Percentiles rank a stretch among this genome's conserved stretches.
phyloP scores from a whole-genome alignment of 139 green algal genomes.

The Tetraselmis striata region DNA sequence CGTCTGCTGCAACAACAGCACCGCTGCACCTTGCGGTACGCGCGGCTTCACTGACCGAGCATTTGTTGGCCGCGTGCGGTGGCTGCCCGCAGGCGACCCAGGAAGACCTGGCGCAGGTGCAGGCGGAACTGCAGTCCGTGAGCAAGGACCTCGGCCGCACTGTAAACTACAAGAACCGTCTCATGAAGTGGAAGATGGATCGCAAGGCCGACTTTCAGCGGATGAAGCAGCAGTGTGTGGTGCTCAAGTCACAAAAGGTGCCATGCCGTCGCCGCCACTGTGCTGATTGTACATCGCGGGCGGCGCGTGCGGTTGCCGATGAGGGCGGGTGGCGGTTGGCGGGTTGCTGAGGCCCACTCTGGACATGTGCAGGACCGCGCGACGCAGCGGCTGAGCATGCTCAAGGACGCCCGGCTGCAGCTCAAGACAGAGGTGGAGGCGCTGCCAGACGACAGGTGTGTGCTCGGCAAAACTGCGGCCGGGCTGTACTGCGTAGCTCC shows the following conservation, averaged over 20 bases:
- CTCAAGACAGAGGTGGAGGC: background rate
- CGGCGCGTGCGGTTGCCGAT: too few species aligned
- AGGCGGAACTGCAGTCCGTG: background rate
- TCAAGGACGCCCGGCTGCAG: background rate
- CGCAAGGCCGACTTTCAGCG: background rate
- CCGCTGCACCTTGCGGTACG: too few species aligned
- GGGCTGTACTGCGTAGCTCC: too few species aligned
- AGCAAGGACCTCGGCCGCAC: background rate
- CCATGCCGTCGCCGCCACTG: too few species aligned
- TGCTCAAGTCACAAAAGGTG: background rate
- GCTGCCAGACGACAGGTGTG: background rate
- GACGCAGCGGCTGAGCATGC: background rate
- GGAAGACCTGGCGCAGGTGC: background rate
- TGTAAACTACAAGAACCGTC: background rate
- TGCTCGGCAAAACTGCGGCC: background rate
- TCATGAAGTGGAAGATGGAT: background rate
- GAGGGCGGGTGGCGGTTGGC: too few species aligned
- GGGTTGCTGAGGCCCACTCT: too few species aligned
- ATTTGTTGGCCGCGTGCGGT: too few species aligned
- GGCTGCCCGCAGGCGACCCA: background rate
- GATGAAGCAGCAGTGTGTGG: background rate
- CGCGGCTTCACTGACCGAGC: too few species aligned
- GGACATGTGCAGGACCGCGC: background rate
- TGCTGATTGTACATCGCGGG: too few species aligned
- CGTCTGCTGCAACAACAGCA: too few species aligned